Evolutionary conservation across 768 basidiomycete species (phyloP).

Genomic region (Suillus decipiens): DNA sequence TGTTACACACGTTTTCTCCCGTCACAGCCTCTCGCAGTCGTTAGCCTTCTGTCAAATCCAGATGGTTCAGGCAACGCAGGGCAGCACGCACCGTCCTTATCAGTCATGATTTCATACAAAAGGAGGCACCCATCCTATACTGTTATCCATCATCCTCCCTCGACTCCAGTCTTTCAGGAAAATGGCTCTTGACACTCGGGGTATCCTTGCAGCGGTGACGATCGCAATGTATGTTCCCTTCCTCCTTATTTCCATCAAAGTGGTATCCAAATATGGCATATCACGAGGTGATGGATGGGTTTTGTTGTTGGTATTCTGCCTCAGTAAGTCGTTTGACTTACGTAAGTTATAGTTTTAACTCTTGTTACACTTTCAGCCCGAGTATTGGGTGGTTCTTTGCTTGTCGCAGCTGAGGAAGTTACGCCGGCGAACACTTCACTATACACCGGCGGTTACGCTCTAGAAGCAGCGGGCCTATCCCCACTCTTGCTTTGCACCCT

Average conservation of each 20-base stretch:
- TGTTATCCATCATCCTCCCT: conserved; percentile 5
- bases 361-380: conserved; percentile 43
- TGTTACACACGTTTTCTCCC: no score
- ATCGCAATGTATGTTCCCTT: conserved; percentile 63
- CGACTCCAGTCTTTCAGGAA: conserved; percentile 5
- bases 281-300: conserved; percentile 65
- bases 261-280: conserved; percentile 57
- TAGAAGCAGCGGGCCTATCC: conserved; percentile 40
- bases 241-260: conserved; percentile 43
- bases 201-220: conserved; percentile 59
- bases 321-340: conserved; percentile 40
- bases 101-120: conserved; percentile 22
- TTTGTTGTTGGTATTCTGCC: conserved; percentile 61
- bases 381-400: conserved; percentile 56
- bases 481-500: conserved; percentile 41
- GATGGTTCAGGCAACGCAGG: background rate
- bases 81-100: conserved; percentile 23
- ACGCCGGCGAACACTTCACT: conserved; percentile 42
- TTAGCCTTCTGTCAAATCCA: background rate
- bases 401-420: conserved; percentile 54
- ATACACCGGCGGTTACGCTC: conserved; percentile 52
- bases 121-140: background rate
- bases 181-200: conserved; percentile 42
- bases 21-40: background rate
- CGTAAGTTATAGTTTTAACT: conserved; percentile 5